Evolutionary conservation across 129 eudicot genomes (phyloP).

Genomic region (Arctium minus): DNA sequence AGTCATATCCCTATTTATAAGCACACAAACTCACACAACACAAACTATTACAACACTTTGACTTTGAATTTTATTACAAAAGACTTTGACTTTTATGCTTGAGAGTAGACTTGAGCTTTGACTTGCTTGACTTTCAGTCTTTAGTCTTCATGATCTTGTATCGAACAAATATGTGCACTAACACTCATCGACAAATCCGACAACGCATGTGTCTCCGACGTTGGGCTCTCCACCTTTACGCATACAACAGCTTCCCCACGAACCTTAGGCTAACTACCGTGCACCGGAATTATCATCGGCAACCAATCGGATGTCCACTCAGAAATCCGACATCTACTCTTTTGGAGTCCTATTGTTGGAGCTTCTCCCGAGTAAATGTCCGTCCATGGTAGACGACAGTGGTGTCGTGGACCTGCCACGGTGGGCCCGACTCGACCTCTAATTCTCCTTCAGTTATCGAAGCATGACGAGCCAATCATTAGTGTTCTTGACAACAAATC

Average conservation of each 20-base stretch:
- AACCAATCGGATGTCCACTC: constrained; percentile 47
- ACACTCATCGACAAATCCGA: constrained; percentile 64
- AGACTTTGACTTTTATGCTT: no score
- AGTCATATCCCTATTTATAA: no score
- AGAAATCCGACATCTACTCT: constrained; percentile 77
- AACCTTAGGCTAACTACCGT: constrained; percentile 43
- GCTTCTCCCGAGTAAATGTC: constrained; percentile 76
- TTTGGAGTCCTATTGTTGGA: constrained; percentile 86
- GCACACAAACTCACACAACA: constrained; percentile 64
- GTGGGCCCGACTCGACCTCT: constrained; percentile 53
- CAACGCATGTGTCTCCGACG: constrained; percentile 62
- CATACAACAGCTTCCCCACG: constrained; percentile 33
- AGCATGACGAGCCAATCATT: constrained; percentile 29
- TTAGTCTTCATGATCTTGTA: no score
- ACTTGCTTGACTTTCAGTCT: no score
- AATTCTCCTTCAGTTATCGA: constrained; percentile 53
- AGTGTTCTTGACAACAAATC: not conserved
- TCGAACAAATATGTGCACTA: no score
- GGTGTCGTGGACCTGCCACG: constrained; percentile 75
- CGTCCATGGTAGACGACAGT: constrained; percentile 40
- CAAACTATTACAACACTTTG: no score
- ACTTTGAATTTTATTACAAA: no score
- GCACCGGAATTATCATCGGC: constrained; percentile 60
- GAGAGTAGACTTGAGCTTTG: no score
- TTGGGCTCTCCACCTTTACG: constrained; percentile 57